A percentile compares a stretch with the other conserved stretches of the same genome.
phyloP scores from a whole-genome alignment of 2,329 filamentous ascomycete species.

The Fusarium phyllophilum region DNA sequence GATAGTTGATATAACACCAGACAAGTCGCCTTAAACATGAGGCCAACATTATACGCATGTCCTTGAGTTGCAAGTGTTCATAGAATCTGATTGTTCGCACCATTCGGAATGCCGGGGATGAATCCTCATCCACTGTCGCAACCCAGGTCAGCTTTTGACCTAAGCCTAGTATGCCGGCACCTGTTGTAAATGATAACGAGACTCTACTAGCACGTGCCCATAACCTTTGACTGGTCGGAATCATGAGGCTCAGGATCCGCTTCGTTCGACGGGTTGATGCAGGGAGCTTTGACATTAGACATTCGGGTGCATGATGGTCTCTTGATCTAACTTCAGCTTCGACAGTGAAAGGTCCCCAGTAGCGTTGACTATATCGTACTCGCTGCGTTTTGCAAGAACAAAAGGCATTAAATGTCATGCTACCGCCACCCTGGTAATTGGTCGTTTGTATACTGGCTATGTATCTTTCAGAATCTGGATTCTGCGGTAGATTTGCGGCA shows the following conservation, averaged over 20 bases:
- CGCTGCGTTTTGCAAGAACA: background rate
- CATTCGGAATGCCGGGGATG: fast-evolving
- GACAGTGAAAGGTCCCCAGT: fast-evolving
- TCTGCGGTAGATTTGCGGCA: fast-evolving
- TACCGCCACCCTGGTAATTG: background rate
- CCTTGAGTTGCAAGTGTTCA: background rate
- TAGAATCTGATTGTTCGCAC: background rate
- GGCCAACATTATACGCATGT: fast-evolving
- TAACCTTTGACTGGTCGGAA: fast-evolving
- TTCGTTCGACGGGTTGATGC: fast-evolving
- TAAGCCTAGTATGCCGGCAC: fast-evolving
- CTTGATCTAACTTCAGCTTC: background rate
- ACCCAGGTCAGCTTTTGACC: fast-evolving
- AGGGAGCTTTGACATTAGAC: background rate
- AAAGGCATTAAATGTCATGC: fast-evolving
- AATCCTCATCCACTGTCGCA: fast-evolving
- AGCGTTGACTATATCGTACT: background rate
- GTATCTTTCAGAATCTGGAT: fast-evolving
- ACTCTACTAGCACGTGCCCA: fast-evolving
- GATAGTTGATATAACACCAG: background rate
- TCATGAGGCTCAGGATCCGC: fast-evolving
- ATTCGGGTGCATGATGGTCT: fast-evolving
- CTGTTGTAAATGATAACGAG: fast-evolving
- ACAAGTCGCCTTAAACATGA: background rate
- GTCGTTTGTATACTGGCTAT: fast-evolving